These are phyloP conservation scores for Pseudogymnoascus destructans DNA, from an alignment of 2,329 filamentous ascomycete genomes.

Conservation along the genomic window DNA sequence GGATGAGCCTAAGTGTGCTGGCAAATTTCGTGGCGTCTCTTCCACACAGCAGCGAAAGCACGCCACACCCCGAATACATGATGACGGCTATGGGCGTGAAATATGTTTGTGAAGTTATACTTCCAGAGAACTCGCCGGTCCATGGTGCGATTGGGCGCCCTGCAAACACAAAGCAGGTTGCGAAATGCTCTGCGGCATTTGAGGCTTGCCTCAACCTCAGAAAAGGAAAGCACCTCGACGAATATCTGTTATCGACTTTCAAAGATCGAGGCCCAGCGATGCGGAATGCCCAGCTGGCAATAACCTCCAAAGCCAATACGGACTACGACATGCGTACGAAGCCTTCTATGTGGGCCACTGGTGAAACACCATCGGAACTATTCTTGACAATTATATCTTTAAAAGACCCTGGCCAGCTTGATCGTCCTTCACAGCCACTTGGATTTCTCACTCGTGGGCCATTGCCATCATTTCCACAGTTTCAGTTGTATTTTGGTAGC, in stretches of 20 bases:
- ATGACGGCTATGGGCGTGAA: constrained; percentile 41
- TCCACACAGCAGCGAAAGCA: constrained; percentile 32
- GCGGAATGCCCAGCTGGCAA: constrained; percentile 74
- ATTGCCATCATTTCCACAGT: constrained; percentile 51
- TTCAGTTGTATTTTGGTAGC: constrained; percentile 60
- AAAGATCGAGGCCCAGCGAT: constrained; percentile 60
- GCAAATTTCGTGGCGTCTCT: constrained; percentile 62
- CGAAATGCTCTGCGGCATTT: constrained; percentile 83
- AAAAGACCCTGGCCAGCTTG: constrained; percentile 39
- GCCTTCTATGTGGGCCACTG: constrained; percentile 54
- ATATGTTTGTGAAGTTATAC: constrained; percentile 64
- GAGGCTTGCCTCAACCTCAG: constrained; percentile 62
- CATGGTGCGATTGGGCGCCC: constrained; percentile 49
- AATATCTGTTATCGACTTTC: constrained; percentile 60
- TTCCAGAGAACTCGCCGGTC: constrained; percentile 65
- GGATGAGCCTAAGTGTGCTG: constrained; percentile 58
- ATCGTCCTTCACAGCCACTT: constrained; percentile 47
- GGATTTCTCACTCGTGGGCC: constrained; percentile 55
- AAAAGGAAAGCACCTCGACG: constrained; percentile 54
- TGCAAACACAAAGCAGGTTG: constrained; percentile 57
- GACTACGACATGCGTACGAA: constrained; percentile 70
- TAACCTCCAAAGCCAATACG: constrained; percentile 63
- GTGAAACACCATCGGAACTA: constrained; percentile 38
- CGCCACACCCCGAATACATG: constrained; percentile 43
- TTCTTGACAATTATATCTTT: constrained; percentile 52